phyloP scores from a whole-genome alignment of 2,329 filamentous ascomycete species.

The Penicillium sp. region DNA sequence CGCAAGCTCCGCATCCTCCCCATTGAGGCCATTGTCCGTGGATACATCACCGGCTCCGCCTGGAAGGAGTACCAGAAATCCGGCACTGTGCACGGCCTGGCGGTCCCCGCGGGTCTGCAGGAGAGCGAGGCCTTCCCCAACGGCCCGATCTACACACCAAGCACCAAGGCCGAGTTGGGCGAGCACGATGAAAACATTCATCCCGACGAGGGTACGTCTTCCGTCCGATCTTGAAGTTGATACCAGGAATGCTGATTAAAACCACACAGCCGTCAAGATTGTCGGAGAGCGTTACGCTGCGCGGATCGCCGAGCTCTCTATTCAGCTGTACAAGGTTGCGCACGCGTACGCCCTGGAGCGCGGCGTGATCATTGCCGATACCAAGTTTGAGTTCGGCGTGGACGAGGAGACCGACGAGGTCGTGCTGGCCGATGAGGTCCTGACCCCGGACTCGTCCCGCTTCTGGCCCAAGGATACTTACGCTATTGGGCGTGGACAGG shows the following conservation, averaged over 20 bases:
- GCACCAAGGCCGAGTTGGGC: constrained; percentile 79
- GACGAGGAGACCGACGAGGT: constrained; percentile 65
- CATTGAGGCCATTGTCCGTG: constrained; percentile 81
- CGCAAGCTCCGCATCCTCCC: constrained; percentile 72
- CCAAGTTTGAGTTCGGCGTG: constrained; percentile 74
- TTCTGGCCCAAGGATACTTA: constrained; percentile 82
- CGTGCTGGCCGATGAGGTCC: constrained; percentile 77
- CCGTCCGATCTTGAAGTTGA: background rate
- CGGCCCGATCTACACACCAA: constrained; percentile 72
- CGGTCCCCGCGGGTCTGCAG: constrained; percentile 64
- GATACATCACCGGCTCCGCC: constrained; percentile 82
- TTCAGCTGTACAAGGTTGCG: constrained; percentile 61
- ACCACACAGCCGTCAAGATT: constrained; percentile 53
- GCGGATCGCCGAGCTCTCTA: constrained; percentile 63
- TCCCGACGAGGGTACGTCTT: constrained; percentile 57
- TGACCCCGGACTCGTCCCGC: constrained; percentile 78
- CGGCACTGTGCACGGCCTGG: constrained; percentile 77
- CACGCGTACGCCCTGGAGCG: constrained; percentile 48
- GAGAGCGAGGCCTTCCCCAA: constrained; percentile 68
- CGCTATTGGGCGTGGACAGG: constrained; percentile 69
- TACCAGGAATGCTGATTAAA: constrained; percentile 6
- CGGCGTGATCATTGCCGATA: constrained; percentile 75
- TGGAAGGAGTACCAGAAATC: constrained; percentile 73
- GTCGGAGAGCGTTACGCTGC: constrained; percentile 64
- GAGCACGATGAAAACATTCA: constrained; percentile 84